Conservation (phyloP, 208 protist genomes). For the Phytomonas sp. region DNA sequence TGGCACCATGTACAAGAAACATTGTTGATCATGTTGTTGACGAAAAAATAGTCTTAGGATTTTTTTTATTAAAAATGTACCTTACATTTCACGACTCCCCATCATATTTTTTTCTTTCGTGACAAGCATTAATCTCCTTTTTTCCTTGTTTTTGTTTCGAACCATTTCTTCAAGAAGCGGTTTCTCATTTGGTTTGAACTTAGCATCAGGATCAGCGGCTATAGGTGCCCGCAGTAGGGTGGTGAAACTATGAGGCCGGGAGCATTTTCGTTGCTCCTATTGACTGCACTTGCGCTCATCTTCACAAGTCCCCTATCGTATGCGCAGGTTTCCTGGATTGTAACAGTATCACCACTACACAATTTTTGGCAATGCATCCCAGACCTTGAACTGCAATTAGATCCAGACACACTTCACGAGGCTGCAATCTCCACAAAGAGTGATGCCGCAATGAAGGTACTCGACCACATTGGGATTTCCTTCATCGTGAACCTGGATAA, state of each 20-base stretch:
- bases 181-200: neutral
- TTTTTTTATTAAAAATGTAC: neutral
- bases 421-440: neutral
- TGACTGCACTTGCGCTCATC: neutral
- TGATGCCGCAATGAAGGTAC: conserved; percentile 10
- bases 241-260: neutral
- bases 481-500: conserved; percentile 10
- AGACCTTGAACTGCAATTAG: neutral
- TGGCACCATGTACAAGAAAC: neutral
- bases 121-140: conserved; percentile 1
- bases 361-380: neutral
- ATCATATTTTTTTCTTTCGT: neutral
- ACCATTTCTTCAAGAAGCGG: neutral
- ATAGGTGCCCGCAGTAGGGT: neutral
- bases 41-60: neutral
- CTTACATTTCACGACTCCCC: neutral
- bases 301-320: neutral
- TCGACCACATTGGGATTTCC: conserved; percentile 23
- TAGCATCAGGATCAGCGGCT: neutral
- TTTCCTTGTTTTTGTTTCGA: neutral
- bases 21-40: conserved; percentile 1
- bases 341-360: neutral
- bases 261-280: neutral
- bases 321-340: neutral
- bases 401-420: neutral